Base-by-base conservation (phyloP, 2,329 filamentous ascomycete genomes). In the Aspergillus intermedius region DNA sequence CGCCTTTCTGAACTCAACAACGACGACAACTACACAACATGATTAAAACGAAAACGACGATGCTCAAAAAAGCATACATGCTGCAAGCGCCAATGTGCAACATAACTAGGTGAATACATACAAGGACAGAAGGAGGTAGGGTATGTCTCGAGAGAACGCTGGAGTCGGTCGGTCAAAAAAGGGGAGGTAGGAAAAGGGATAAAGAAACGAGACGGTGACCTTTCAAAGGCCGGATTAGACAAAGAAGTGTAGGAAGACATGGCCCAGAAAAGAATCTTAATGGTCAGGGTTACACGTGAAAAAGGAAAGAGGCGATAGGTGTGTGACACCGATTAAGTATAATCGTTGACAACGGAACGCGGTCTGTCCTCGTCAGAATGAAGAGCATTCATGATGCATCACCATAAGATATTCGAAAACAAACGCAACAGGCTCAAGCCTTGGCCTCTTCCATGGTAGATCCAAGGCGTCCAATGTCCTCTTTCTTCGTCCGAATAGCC, bases 401-500 rank as follows among this genome's bases (percentile, higher is more conserved):
- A 44, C 52, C 51, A 48, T 30, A 45, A 45, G 30, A 19, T 46
- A 46, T 30, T 30, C 25, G 4, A 30, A 37, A 39, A 22, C 45
- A 42, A 46, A 45, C 47, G 19, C 43, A 45, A 44, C 25, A 50
- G 45, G 42, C 42, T 34, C 39, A 54, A 47, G 49, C 22, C 44
- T 61, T 61, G n/a, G 47, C 53, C 41, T 56, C 51, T 42, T 61
- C 51, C 45, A 61, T 58, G 3, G 47, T 48, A 39, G 51, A 30
- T 6, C 39, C 50, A 8, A 61, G 19, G 13, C 50, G 39, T 35
- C 51, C 47, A 15, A 42, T 48, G 5, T 56, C 54, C 13, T 51
- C 56, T 13, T 44, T 47, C 72, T 86, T 88, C 43, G 88, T 80
- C 62, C 84, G 82, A 13, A 90, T 67, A 62, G 85, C 78, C 83